These are phyloP conservation scores for Ophiostoma tasmaniense DNA, from an alignment of 2,329 filamentous ascomycete species.

Conservation along the genomic window DNA sequence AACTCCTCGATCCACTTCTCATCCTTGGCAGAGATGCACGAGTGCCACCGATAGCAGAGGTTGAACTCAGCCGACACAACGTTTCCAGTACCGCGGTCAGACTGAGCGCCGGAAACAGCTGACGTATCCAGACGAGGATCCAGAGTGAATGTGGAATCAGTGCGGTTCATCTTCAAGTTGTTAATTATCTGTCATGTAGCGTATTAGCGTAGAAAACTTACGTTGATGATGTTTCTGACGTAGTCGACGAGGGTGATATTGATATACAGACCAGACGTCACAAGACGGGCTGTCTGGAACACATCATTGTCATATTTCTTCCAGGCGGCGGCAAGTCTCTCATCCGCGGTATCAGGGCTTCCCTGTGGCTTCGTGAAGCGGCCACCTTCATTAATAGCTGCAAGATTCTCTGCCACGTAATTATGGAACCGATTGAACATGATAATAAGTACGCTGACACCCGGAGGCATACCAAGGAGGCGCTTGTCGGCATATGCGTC, in stretches of 20 bases:
- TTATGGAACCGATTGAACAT: slow-evolving; percentile 88
- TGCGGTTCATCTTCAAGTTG: slow-evolving; percentile 48
- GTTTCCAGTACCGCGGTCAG: slow-evolving; percentile 68
- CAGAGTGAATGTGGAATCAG: slow-evolving; percentile 70
- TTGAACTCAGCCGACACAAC: slow-evolving; percentile 85
- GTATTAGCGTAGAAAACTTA: slow-evolving; percentile 13
- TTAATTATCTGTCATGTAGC: slow-evolving; percentile 13
- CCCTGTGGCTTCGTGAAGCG: slow-evolving; percentile 61
- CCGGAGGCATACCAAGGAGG: slow-evolving; percentile 61
- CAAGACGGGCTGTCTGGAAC: slow-evolving; percentile 69
- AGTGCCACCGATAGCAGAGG: slow-evolving; percentile 81
- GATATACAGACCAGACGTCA: slow-evolving; percentile 67
- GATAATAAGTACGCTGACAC: slow-evolving; percentile 61
- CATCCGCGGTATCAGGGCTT: slow-evolving; percentile 34
- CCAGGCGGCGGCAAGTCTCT: slow-evolving; percentile 46
- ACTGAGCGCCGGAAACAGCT: slow-evolving; percentile 42
- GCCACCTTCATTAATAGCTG: slow-evolving; percentile 75
- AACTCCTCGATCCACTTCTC: slow-evolving; percentile 72
- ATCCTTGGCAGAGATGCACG: slow-evolving; percentile 64
- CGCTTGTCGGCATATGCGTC: slow-evolving; percentile 65
- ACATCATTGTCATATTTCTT: slow-evolving; percentile 67
- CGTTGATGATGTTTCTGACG: slow-evolving; percentile 65
- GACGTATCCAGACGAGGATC: slow-evolving; percentile 66
- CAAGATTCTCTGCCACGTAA: slow-evolving; percentile 68
- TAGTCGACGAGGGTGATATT: slow-evolving; percentile 74